These are phyloP conservation scores for Candida ovalis DNA, from an alignment of 805 yeast species.

Conservation along the genomic window DNA sequence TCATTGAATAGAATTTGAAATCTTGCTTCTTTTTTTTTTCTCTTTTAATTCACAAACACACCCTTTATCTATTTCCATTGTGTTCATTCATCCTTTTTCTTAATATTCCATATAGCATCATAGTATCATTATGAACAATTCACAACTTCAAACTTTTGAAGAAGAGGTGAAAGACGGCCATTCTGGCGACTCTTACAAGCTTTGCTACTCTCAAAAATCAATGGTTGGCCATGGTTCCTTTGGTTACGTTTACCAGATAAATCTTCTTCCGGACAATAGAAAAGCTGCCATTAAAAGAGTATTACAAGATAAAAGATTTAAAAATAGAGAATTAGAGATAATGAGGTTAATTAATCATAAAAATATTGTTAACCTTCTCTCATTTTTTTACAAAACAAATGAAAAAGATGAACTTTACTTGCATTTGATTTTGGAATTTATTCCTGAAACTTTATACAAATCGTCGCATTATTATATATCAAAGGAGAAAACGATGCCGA, in stretches of 20 bases:
- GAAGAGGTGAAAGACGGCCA: slow-evolving; percentile 72
- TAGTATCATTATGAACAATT: slow-evolving; percentile 5
- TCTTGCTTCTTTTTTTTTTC: too few relatives aligned
- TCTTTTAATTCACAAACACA: too few relatives aligned
- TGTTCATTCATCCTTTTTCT: too few relatives aligned
- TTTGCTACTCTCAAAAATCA: slow-evolving; percentile 76
- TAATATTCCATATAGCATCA: too few relatives aligned
- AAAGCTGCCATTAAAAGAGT: slow-evolving; percentile 93
- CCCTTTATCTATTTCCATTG: too few relatives aligned
- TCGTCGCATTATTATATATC: slow-evolving; percentile 83
- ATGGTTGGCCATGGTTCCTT: slow-evolving; percentile 99
- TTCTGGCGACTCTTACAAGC: slow-evolving; percentile 55
- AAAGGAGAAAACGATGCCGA: slow-evolving; percentile 77
- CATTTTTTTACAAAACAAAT: slow-evolving; percentile 71
- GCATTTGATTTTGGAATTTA: slow-evolving; percentile 83
- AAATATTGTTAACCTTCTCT: slow-evolving; percentile 82
- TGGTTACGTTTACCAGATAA: slow-evolving; percentile 94
- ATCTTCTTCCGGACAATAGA: slow-evolving; percentile 66
- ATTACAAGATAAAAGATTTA: slow-evolving; percentile 91
- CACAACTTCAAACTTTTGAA: slow-evolving; percentile 33
- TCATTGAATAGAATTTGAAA: too few relatives aligned
- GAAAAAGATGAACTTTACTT: slow-evolving; percentile 75
- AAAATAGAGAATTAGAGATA: slow-evolving; percentile 91
- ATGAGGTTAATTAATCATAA: slow-evolving; percentile 87
- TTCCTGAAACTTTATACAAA: slow-evolving; percentile 94